Base-by-base conservation (phyloP, 2,329 filamentous ascomycete species). In the Cercospora sojina region DNA sequence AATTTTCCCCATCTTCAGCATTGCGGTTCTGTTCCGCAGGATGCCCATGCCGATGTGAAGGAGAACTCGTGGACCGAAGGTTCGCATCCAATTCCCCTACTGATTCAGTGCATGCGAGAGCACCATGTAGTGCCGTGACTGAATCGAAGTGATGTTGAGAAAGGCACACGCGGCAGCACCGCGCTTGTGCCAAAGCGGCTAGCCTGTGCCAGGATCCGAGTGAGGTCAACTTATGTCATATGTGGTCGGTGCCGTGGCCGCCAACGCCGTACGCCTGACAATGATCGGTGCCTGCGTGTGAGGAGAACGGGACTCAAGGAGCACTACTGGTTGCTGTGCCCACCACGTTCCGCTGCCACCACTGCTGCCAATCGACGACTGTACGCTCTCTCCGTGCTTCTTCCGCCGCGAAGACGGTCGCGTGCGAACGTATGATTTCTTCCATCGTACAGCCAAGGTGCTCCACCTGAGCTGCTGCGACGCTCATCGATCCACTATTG, bases 361-460 rank as follows among this genome's bases (percentile, higher is more conserved):
- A 71, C 16, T 66, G 38, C 16, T 65, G 59, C 68, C 65, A 97
- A 71, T 90, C 84, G 3, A 98, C 80, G 7, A 95, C 88, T 75
- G 85, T 88, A 74, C 85, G 87, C 59, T 85, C 83, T 59, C 82
- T 83, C 74, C 94, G 86, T 5, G 94, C 92, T 73, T 96, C 91
- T 79, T 98, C 95, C 0, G 94, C 95, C 25, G 92, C 93, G 82
- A 97, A 99, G 0, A 97, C 94, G 79, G 95, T 86, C 1, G 91
- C 93, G 80, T 98, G 95, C 74, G 92, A 96, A 58, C 90, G 85
- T n/a, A 98, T 85, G 1, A 90, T 87, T 75, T 98, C 95, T 64
- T 97, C 92, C 7, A 97, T 80, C 12, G 90, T 91, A 79, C 92
- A 96, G 0, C 92, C 93, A 27, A 98, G 83, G 75, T 89, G 87